Percentiles rank a stretch among this genome's conserved stretches.
Evolutionary conservation across 208 protist genomes (phyloP).

Genomic region (Leptomonas seymouri): DNA sequence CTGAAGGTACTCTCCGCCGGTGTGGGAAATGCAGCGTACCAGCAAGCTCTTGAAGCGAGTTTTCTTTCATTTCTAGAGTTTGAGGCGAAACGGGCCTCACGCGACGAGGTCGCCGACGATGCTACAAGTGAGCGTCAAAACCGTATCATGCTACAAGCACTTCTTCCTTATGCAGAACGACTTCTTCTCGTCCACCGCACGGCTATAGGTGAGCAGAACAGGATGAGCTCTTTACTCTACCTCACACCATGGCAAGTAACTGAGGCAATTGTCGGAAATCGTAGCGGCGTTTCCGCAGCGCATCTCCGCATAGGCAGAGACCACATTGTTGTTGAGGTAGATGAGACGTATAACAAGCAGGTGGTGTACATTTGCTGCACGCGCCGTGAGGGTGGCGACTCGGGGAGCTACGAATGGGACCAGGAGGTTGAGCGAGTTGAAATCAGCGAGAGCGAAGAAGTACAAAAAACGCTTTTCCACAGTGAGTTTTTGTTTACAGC

Average conservation of each 20-base stretch:
- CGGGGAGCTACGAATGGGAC: slow-evolving; percentile 64
- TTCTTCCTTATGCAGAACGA: slow-evolving; percentile 73
- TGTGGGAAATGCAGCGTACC: slow-evolving; percentile 68
- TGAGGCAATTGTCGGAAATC: slow-evolving; percentile 70
- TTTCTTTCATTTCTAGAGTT: slow-evolving; percentile 64
- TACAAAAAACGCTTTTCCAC: slow-evolving; percentile 71
- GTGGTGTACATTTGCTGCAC: slow-evolving; percentile 76
- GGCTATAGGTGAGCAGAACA: slow-evolving; percentile 43
- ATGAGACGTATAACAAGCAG: slow-evolving; percentile 85
- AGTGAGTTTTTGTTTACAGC: slow-evolving; percentile 56
- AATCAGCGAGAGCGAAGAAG: slow-evolving; percentile 72
- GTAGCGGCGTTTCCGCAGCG: slow-evolving; percentile 73
- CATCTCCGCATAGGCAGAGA: slow-evolving; percentile 68
- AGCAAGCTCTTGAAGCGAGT: slow-evolving; percentile 56
- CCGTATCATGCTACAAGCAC: slow-evolving; percentile 81
- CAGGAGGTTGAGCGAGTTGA: slow-evolving; percentile 74
- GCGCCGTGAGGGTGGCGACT: slow-evolving; percentile 22
- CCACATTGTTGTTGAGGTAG: slow-evolving; percentile 77
- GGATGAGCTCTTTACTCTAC: slow-evolving; percentile 28
- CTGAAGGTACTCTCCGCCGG: slow-evolving; percentile 74
- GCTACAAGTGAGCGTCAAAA: slow-evolving; percentile 84
- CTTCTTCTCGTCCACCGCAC: slow-evolving; percentile 74
- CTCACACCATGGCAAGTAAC: slow-evolving; percentile 73
- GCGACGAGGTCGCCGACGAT: slow-evolving; percentile 69
- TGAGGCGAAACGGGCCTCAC: slow-evolving; percentile 39